These are phyloP conservation scores for Acer yangbiense DNA, from an alignment of 345 rosid species.

Conservation along the genomic window DNA sequence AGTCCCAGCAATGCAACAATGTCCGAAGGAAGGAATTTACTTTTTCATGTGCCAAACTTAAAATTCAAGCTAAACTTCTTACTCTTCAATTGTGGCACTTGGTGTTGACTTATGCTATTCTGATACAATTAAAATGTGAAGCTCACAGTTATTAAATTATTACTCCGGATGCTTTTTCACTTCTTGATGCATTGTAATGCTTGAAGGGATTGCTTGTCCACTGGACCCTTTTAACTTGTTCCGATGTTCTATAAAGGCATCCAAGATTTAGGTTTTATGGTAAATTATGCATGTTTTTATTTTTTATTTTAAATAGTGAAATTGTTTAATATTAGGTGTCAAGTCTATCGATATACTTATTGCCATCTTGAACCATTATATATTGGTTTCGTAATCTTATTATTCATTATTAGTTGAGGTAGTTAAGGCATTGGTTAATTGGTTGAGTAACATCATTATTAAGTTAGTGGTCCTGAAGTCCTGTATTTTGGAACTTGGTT, in stretches of 20 bases:
- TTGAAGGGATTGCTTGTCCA: neutral
- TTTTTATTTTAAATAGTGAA: neutral
- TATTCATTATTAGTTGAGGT: neutral
- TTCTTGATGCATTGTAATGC: neutral
- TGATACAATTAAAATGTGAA: neutral
- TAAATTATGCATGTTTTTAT: neutral
- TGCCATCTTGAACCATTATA: neutral
- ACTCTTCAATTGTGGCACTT: neutral
- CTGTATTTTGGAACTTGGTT: neutral
- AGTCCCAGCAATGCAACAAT: neutral
- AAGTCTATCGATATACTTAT: neutral
- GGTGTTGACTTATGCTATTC: neutral
- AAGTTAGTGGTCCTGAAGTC: neutral
- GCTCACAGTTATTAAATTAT: neutral
- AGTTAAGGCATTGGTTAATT: neutral
- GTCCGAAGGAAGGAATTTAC: neutral
- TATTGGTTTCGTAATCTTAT: neutral
- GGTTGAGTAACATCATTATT: slow-evolving; percentile 1
- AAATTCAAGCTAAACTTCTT: neutral
- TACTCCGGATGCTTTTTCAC: neutral
- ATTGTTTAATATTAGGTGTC: neutral
- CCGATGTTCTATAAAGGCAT: neutral
- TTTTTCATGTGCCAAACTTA: neutral
- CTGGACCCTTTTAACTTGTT: neutral
- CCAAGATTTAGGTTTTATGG: neutral